A percentile compares a stretch with the other conserved stretches of the same genome.
Conservation (phyloP, 2,329 filamentous ascomycete species). For the Microthyrium microscopicum region DNA sequence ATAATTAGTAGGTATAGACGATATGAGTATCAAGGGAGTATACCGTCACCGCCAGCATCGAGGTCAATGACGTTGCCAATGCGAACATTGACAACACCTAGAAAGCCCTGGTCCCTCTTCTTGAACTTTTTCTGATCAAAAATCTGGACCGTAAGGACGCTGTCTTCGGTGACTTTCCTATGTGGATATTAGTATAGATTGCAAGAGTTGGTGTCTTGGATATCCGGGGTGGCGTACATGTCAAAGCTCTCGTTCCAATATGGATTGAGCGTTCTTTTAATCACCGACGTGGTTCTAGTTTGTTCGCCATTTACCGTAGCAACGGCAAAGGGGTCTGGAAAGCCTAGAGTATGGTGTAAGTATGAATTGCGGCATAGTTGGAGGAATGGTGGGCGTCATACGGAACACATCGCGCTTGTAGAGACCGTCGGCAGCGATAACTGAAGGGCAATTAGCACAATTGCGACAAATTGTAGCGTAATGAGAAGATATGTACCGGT, state of each 20-base stretch:
- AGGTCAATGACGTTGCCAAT: constrained; percentile 91
- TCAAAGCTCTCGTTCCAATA: constrained; percentile 99
- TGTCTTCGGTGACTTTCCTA: constrained; percentile 84
- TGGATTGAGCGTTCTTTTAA: constrained; percentile 95
- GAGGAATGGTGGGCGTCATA: constrained; percentile 35
- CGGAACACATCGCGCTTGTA: constrained; percentile 99
- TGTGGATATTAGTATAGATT: constrained; percentile 2
- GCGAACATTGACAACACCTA: constrained; percentile 93
- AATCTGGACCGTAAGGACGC: constrained; percentile 92
- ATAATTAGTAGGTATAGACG: constrained; percentile 2
- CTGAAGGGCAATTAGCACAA: constrained; percentile 32
- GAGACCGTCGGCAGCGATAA: constrained; percentile 94
- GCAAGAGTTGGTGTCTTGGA: neutral
- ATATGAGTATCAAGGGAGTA: constrained; percentile 15
- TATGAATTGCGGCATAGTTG: constrained; percentile 15
- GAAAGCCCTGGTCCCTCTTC: constrained; percentile 99
- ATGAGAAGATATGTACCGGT: constrained; percentile 50
- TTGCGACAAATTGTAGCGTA: neutral
- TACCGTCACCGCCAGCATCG: constrained; percentile 80
- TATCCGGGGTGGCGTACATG: constrained; percentile 48
- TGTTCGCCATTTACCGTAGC: constrained; percentile 95
- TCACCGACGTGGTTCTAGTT: constrained; percentile 92
- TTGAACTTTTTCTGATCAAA: constrained; percentile 99
- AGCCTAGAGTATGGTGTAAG: constrained; percentile 41
- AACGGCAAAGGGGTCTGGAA: constrained; percentile 94